phyloP scores from a whole-genome alignment of 1,284 basidiomycete genomes.

The Boletus smithii region DNA sequence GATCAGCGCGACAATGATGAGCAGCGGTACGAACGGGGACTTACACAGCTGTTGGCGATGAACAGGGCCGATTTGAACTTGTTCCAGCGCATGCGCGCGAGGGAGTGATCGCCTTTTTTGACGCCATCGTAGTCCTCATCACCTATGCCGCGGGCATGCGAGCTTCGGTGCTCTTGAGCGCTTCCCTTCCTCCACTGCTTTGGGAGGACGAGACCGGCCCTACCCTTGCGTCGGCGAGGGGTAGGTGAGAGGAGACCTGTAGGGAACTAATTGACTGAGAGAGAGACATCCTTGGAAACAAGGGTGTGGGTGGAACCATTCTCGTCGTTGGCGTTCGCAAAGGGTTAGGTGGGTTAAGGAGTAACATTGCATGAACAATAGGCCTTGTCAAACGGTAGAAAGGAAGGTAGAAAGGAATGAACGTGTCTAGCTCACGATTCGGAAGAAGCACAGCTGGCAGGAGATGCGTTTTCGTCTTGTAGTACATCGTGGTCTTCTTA shows the following conservation, averaged over 20 bases:
- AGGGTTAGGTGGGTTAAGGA: no score
- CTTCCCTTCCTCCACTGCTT: slow-evolving; percentile 63
- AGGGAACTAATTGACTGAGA: slow-evolving; percentile 53
- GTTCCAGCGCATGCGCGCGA: slow-evolving; percentile 57
- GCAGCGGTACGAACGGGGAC: neutral
- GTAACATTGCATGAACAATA: no score
- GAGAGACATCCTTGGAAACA: slow-evolving; percentile 28
- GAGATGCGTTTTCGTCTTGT: no score
- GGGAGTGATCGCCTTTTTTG: slow-evolving; percentile 30
- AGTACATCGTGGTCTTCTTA: no score
- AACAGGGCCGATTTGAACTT: slow-evolving; percentile 69
- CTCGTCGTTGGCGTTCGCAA: no score
- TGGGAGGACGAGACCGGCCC: slow-evolving; percentile 31
- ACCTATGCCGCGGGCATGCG: slow-evolving; percentile 52
- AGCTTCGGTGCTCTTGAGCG: slow-evolving; percentile 50
- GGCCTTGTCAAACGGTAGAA: no score
- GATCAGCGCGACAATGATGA: neutral
- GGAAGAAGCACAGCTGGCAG: no score
- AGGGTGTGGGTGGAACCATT: neutral
- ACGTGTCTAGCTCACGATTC: no score
- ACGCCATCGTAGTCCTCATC: slow-evolving; percentile 59
- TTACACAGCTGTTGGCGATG: slow-evolving; percentile 31
- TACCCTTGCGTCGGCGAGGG: slow-evolving; percentile 37
- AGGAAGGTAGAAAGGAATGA: no score
- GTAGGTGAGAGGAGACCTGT: slow-evolving; percentile 39